Evolutionary conservation across 768 basidiomycete genomes (phyloP), one percentile per base, ranked within the genome.

Genomic region (Gymnopilus dilepis): DNA sequence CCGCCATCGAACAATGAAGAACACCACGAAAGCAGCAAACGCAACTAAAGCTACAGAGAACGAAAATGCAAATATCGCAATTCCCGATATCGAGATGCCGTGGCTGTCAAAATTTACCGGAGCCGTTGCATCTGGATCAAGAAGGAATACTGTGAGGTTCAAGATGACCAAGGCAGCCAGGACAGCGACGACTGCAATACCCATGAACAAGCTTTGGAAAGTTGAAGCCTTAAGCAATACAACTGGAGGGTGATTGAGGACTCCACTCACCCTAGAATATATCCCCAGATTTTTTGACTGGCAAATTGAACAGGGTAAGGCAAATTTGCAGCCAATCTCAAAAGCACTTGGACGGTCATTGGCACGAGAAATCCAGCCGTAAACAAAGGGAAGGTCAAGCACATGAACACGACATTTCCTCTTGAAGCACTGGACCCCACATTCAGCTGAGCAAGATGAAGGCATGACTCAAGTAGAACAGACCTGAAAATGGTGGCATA

Each of bases 401-500:
- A 56, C 56, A 56, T 56, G 19, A 43, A 56, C 34, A 33, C 56
- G 28, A 56, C 15, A 24, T 56, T 56, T 15, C 56, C 56, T n/a
- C 56, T 24, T 17, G 56, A 56, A 56, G 56, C 56, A 45, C 56
- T 56, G 6, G 17, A n/a, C 28, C 17, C 47, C 2, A 50, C 6
- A 26, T 47, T 47, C 1, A 0, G 21, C 11, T 47, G 11, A 47
- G 43, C 24, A 4, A 13, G 24, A 26, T 9, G 15, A 8, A 2
- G 3, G 19, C 1, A n/a, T n/a, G 3, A 24, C 43, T 24, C 15
- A 8, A 9, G 12, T 24, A 12, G 31, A 7, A 30, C 56, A 12
- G 31, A 56, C 56, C 56, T 56, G 40, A 56, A 56, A 8, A 56
- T 56, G 1, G 56, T 56, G 13, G 56, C 33, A 24, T 56, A 56